Evolutionary conservation across 345 rosid species (phyloP), one percentile per base, ranked within the genome.

Genomic region (Moricandia moricandioides): DNA sequence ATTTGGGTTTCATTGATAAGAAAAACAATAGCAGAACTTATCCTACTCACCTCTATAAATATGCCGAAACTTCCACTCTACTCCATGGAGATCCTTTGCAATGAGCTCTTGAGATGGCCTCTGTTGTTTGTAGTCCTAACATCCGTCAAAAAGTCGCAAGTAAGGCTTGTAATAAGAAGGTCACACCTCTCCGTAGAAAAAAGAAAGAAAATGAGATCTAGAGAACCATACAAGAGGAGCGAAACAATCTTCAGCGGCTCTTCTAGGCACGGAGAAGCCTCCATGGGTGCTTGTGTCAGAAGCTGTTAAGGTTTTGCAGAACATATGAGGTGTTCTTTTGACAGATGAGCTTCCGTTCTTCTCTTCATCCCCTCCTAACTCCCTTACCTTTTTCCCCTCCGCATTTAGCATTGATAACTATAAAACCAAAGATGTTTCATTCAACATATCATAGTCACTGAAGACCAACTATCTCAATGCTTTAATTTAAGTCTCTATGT

Each of bases 231-330:
- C 97, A 82, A 91, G 85, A 66, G 92, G 90, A 77, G 97, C 84
- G 24, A 91, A 89, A 76, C 97, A 91, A 72, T 91, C 97, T 80
- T 91, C 97, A 8, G 97, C 97, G 43, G 93, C 96, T 82, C 97
- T 77, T 43, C 97, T 87, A 7, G 96, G 96, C 61, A 91, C 97
- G 3, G 97, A 91, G 82, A 91, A 91, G 55, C 97, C 97, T 69
- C 97, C 97, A 81, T 91, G 97, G 21, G 56, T 49, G 56, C 56
- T 49, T 16, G 56, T 49, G 56, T 49, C 56, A 16, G 56, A 49
- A 49, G 56, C 56, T 49, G 56, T 49, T 49, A 49, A 7, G 24
- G 56, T 49, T 16, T 49, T 49, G 56, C 56, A 49, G 24, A 49
- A 49, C 56, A 49, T 49, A 49, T 49, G 56, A 16, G 56, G 56